Evolutionary conservation across 441 rosid species (phyloP).

Genomic region (Gossypium trilobum): DNA sequence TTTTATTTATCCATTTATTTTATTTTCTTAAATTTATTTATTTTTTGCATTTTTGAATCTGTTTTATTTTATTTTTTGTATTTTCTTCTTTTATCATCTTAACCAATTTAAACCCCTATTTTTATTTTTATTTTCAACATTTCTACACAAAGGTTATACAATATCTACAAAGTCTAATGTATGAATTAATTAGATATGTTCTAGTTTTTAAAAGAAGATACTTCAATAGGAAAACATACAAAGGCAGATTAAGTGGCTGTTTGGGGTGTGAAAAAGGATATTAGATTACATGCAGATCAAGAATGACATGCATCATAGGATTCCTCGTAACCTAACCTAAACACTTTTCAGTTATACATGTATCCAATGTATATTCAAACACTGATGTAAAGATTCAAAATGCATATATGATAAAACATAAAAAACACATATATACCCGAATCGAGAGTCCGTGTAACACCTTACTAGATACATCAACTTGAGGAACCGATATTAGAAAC

Average conservation of each 20-base stretch:
- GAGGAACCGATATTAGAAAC: conserved; percentile 8
- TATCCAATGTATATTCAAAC: too few relatives aligned
- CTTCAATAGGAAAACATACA: neutral
- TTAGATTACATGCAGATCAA: too few relatives aligned
- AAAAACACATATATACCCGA: neutral
- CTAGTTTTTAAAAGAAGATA: neutral
- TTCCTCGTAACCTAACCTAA: neutral
- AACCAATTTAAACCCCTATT: too few relatives aligned
- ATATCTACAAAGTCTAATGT: neutral
- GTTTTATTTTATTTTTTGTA: too few relatives aligned
- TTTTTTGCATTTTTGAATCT: too few relatives aligned
- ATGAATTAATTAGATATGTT: neutral
- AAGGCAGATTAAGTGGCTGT: neutral
- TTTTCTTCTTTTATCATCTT: too few relatives aligned
- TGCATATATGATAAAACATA: neutral
- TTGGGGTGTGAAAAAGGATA: too few relatives aligned
- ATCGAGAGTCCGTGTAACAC: neutral
- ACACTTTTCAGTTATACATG: too few relatives aligned
- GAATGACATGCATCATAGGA: neutral
- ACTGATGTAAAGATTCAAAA: neutral
- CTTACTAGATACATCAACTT: neutral
- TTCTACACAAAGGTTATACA: too few relatives aligned
- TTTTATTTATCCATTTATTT: too few relatives aligned
- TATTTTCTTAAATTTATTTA: too few relatives aligned
- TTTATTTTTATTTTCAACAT: too few relatives aligned